Base-by-base conservation (phyloP, 257 asterid species). In the Salvia miltiorrhiza region DNA sequence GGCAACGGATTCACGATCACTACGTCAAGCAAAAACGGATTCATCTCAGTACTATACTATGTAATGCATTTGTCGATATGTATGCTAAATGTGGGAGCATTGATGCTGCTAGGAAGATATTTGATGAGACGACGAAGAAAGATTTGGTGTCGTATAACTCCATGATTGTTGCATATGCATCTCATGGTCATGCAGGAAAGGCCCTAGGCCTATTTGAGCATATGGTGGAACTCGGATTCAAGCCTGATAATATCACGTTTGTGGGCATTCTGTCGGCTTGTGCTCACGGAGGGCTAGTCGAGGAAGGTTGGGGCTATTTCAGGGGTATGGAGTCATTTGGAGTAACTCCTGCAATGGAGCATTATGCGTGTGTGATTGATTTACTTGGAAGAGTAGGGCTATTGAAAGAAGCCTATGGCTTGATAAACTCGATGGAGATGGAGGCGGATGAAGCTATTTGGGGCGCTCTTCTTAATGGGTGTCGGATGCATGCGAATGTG, bases 381-480 rank as follows among this genome's bases (percentile, higher is more conserved):
- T 86, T 90, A 58, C 84, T 90, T 4, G 80, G 96, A 48, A 79
- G 96, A 78, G 83, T 81, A 40, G 96, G 97, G 71, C 82, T 33
- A 17, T 43, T 88, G 49, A 67, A 77, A 63, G 90, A 88, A 77
- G 96, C 96, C 3, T 75, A 67, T 73, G 74, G 68, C 65, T 65
- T 88, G 76, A 83, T 85, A 67, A 73, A 17, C 61, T 67, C 79
- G 19, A 88, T 86, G 95, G 84, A 88, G 13, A 75, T 83, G 90
- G 83, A 85, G 73, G 87, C 97, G 0, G 96, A 88, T 74, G 85
- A 80, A 74, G 95, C 89, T 53, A 81, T 81, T 58, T 90, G 89
- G 96, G 97, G 97, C 2, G 90, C 93, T 10, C 81, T 90, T 67
- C 83, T 90, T 16, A 83, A 85, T 57, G 96, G 95, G 47, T 88